A percentile compares a stretch with the other conserved stretches of the same genome.
Conservation (phyloP, 164 flowering plant species). For the Magnolia changhungtana region DNA sequence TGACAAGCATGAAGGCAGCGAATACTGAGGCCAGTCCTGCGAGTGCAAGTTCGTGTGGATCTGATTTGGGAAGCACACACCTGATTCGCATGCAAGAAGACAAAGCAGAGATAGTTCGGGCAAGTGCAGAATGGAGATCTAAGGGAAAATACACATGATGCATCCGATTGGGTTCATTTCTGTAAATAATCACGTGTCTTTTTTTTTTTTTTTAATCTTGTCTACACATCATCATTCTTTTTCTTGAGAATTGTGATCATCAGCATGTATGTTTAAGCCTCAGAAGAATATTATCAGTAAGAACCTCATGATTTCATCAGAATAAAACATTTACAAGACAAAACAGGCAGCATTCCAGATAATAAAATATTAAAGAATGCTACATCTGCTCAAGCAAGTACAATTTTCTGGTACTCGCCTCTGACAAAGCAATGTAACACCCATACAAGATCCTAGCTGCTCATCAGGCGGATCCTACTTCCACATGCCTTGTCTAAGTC, state of each 20-base stretch:
- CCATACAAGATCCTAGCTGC: background rate
- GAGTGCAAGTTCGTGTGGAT: slow-evolving; percentile 4
- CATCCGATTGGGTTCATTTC: background rate
- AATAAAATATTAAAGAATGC: no score
- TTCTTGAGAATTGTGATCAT: slow-evolving; percentile 1
- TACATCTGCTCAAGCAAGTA: no score
- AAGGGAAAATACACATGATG: slow-evolving; percentile 22
- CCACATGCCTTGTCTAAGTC: background rate
- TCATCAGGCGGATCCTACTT: background rate
- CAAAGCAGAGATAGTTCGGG: slow-evolving; percentile 63
- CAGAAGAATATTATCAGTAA: background rate
- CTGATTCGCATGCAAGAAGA: slow-evolving; percentile 64
- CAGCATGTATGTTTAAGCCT: background rate
- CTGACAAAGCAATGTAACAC: background rate
- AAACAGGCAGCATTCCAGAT: background rate
- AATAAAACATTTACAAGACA: background rate
- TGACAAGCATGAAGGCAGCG: slow-evolving; percentile 39
- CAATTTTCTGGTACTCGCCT: background rate
- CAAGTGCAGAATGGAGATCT: slow-evolving; percentile 59
- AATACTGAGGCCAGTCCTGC: slow-evolving; percentile 11
- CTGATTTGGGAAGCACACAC: slow-evolving; percentile 53
- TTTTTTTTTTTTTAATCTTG: background rate
- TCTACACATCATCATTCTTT: background rate
- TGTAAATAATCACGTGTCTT: background rate
- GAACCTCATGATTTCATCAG: background rate